phyloP scores from a whole-genome alignment of 257 asterid genomes.

The Eucommia ulmoides region DNA sequence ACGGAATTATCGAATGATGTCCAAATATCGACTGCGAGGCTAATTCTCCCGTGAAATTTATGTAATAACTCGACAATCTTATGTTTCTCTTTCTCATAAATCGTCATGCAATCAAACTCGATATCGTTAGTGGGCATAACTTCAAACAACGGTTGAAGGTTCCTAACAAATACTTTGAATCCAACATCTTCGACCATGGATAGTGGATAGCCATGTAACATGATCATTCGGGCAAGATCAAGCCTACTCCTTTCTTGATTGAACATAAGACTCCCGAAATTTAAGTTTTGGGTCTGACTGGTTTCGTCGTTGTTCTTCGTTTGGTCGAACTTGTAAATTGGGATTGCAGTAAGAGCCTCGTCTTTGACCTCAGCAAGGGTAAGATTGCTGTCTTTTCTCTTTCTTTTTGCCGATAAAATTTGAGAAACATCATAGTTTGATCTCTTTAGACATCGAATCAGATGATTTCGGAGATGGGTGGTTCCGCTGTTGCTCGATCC shows the following conservation, averaged over 20 bases:
- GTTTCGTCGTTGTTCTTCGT: slow-evolving; percentile 12
- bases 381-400: slow-evolving; percentile 51
- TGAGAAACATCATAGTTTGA: slow-evolving; percentile 88
- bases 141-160: slow-evolving; percentile 89
- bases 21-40: slow-evolving; percentile 76
- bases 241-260: slow-evolving; percentile 76
- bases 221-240: slow-evolving; percentile 96
- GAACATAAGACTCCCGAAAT: slow-evolving; percentile 57
- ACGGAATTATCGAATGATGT: slow-evolving; percentile 47
- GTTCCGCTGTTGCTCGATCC: slow-evolving; percentile 99
- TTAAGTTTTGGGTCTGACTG: slow-evolving; percentile 15
- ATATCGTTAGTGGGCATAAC: slow-evolving; percentile 38
- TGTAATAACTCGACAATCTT: slow-evolving; percentile 52
- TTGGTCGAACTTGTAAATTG: slow-evolving; percentile 2
- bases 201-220: slow-evolving; percentile 90
- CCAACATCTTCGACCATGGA: slow-evolving; percentile 86
- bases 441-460: slow-evolving; percentile 83
- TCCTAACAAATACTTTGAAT: slow-evolving; percentile 69
- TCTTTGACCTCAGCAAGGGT: slow-evolving; percentile 15
- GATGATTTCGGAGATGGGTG: slow-evolving; percentile 87
- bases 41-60: slow-evolving; percentile 60
- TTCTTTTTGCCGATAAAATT: slow-evolving; percentile 74
- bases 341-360: neutral
- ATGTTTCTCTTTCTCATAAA: slow-evolving; percentile 65
- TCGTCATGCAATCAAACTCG: slow-evolving; percentile 69